These are phyloP conservation scores for Beta lomatogona DNA, from an alignment of 179 eudicot genomes.

Conservation along the genomic window DNA sequence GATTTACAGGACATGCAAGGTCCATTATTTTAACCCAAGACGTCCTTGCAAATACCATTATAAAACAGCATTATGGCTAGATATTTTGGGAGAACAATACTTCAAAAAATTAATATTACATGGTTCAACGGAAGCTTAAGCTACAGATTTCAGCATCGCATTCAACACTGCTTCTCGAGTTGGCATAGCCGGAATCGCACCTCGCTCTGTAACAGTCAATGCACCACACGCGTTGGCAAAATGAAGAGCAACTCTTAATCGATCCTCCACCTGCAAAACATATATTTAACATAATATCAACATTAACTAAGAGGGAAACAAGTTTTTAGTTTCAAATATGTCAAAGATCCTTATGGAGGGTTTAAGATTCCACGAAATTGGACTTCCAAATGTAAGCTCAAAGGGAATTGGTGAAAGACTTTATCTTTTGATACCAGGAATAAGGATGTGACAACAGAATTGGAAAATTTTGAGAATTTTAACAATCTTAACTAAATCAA, in stretches of 20 bases:
- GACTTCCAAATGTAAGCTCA: too few species aligned
- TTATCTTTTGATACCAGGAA: too few species aligned
- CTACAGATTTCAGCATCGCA: constrained; percentile 62
- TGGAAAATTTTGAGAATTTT: too few species aligned
- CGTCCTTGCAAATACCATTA: constrained; percentile 23
- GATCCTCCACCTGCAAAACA: constrained; percentile 53
- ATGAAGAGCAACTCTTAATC: constrained; percentile 66
- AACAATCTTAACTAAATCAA: too few species aligned
- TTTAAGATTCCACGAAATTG: too few species aligned
- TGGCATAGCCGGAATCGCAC: constrained; percentile 97
- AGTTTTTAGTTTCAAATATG: background rate
- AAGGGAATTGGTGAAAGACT: too few species aligned
- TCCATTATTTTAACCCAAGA: constrained; percentile 18
- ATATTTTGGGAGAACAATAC: constrained; percentile 8
- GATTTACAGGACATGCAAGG: constrained; percentile 21
- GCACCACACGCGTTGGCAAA: constrained; percentile 97
- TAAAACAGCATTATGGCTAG: constrained; percentile 13
- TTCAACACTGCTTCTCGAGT: constrained; percentile 63
- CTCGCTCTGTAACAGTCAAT: constrained; percentile 86
- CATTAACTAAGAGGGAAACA: too few species aligned
- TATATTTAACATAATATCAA: too few species aligned
- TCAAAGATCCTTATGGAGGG: too few species aligned
- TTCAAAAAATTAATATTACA: constrained; percentile 6
- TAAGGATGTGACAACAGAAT: too few species aligned
- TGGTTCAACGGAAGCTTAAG: constrained; percentile 34